These are phyloP conservation scores for Rubroshorea leprosula DNA, from an alignment of 345 rosid species.

Conservation along the genomic window DNA sequence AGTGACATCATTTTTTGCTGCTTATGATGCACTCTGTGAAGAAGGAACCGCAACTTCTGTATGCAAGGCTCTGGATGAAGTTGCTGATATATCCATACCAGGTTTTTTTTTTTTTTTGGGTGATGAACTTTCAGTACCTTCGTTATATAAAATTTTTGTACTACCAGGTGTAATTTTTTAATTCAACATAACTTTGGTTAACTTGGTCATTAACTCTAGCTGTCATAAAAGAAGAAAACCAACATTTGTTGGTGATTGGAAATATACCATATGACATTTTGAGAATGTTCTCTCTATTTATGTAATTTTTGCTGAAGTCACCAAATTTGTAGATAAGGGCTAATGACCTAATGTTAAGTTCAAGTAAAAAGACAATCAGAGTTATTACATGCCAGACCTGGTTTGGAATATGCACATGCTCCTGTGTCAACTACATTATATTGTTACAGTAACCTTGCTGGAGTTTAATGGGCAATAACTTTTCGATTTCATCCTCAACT, in stretches of 20 bases:
- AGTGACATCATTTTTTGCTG: slow-evolving; percentile 68
- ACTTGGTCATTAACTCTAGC: slow-evolving; percentile 1
- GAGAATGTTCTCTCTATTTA: background rate
- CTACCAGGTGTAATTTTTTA: slow-evolving; percentile 55
- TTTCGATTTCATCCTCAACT: background rate
- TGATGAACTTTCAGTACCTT: too few relatives aligned
- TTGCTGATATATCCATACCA: slow-evolving; percentile 88
- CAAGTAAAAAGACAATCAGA: background rate
- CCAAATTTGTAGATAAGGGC: background rate
- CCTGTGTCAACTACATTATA: background rate
- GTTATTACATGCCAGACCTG: background rate
- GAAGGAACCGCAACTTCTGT: slow-evolving; percentile 93
- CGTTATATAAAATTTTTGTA: too few relatives aligned
- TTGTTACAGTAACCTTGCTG: background rate
- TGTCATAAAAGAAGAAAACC: too few relatives aligned
- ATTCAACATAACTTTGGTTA: slow-evolving; percentile 1
- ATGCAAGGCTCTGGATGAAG: slow-evolving; percentile 86
- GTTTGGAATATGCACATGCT: background rate
- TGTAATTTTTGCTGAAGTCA: background rate
- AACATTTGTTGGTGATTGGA: background rate
- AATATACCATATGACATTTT: background rate
- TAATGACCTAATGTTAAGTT: background rate
- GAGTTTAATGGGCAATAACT: background rate
- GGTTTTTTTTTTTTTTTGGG: too few relatives aligned
- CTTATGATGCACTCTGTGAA: slow-evolving; percentile 85